phyloP scores from a whole-genome alignment of 2,329 filamentous ascomycete genomes.

The Grosmannia serpens region DNA sequence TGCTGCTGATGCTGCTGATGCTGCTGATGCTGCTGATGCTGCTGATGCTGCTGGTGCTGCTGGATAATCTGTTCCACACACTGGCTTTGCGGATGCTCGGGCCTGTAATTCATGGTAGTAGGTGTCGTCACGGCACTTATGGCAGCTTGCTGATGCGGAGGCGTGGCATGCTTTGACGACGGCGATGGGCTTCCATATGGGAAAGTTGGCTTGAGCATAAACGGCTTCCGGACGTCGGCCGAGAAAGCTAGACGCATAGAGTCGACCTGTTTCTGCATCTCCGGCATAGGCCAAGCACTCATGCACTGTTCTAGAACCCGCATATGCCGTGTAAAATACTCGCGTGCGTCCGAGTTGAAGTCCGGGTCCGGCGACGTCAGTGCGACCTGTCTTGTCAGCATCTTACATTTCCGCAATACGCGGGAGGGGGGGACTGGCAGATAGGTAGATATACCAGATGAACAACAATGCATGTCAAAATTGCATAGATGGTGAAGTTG shows the following conservation, averaged over 20 bases:
- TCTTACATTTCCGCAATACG: background rate
- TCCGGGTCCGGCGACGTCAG: slow-evolving; percentile 88
- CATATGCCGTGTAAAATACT: slow-evolving; percentile 92
- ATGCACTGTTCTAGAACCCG: slow-evolving; percentile 80
- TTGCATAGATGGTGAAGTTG: slow-evolving; percentile 89
- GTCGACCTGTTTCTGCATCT: slow-evolving; percentile 83
- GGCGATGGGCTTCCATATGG: slow-evolving; percentile 70
- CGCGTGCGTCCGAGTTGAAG: slow-evolving; percentile 70
- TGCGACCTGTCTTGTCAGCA: slow-evolving; percentile 48
- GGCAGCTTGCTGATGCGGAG: slow-evolving; percentile 3
- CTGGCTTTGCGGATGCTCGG: slow-evolving; percentile 30
- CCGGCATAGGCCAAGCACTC: slow-evolving; percentile 73
- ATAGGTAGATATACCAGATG: slow-evolving; percentile 59
- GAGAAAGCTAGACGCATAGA: slow-evolving; percentile 85
- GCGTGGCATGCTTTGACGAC: slow-evolving; percentile 16
- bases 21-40: slow-evolving; percentile 9
- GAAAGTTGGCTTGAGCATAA: slow-evolving; percentile 79
- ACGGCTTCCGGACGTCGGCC: slow-evolving; percentile 70
- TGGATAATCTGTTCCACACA: slow-evolving; percentile 37
- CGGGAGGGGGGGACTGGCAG: background rate
- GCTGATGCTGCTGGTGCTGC: slow-evolving; percentile 23
- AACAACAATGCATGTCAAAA: slow-evolving; percentile 84
- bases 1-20: slow-evolving; percentile 20
- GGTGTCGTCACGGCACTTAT: slow-evolving; percentile 5
- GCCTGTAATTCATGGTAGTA: slow-evolving; percentile 39